phyloP scores from a whole-genome alignment of 371 early-diverging fungal genomes.

The Amoeboaphelidium occidentale region DNA sequence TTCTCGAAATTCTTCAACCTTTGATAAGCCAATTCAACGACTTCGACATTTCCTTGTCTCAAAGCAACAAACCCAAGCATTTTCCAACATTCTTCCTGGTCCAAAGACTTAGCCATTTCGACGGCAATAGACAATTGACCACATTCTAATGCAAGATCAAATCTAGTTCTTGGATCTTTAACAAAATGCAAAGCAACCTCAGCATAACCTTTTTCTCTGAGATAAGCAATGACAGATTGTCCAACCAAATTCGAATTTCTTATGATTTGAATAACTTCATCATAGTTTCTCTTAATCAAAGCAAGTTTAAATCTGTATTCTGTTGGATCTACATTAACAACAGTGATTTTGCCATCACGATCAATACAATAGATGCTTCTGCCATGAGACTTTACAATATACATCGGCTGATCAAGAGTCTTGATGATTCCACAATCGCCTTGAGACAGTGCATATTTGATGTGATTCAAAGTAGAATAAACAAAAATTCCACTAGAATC shows the following conservation, averaged over 20 bases:
- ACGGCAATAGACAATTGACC: constrained; percentile 78
- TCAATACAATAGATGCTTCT: constrained; percentile 58
- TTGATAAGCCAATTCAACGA: constrained; percentile 73
- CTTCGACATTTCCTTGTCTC: constrained; percentile 50
- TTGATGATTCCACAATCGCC: constrained; percentile 88
- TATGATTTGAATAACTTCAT: constrained; percentile 77
- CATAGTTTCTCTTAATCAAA: constrained; percentile 61
- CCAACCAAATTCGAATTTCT: constrained; percentile 87
- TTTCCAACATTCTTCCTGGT: constrained; percentile 63
- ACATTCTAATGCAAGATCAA: constrained; percentile 87
- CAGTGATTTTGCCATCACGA: constrained; percentile 57
- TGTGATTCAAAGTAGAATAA: constrained; percentile 92
- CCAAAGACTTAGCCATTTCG: constrained; percentile 64
- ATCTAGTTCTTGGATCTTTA: constrained; percentile 73
- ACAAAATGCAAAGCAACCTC: constrained; percentile 96
- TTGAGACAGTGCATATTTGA: constrained; percentile 88
- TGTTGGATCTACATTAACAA: constrained; percentile 75
- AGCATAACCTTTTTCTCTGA: constrained; percentile 94
- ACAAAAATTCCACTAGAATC: constrained; percentile 74
- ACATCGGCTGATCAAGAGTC: constrained; percentile 81
- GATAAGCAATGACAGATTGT: constrained; percentile 88
- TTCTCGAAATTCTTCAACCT: constrained; percentile 62
- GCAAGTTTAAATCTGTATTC: constrained; percentile 95
- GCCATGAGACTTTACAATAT: constrained; percentile 59
- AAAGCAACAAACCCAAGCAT: constrained; percentile 64